phyloP scores from a whole-genome alignment of 208 protist genomes.

The Trypanosoma avium region DNA sequence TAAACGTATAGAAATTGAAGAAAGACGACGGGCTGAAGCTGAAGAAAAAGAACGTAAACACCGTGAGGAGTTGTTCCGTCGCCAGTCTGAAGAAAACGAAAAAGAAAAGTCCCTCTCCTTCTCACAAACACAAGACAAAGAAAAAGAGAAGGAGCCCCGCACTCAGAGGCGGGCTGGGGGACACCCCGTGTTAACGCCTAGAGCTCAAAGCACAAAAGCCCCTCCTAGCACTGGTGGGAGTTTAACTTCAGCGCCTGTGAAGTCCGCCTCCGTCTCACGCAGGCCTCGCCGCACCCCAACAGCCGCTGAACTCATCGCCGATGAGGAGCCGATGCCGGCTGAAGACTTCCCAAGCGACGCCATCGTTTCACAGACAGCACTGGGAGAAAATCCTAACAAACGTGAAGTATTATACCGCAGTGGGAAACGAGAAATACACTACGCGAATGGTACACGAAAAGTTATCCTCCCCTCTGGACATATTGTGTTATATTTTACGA shows the following conservation, averaged over 20 bases:
- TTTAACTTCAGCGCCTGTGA: slow-evolving; percentile 9
- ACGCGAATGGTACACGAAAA: slow-evolving; percentile 92
- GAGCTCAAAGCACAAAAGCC: slow-evolving; percentile 28
- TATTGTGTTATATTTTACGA: slow-evolving; percentile 87
- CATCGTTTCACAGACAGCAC: slow-evolving; percentile 66
- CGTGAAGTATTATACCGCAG: slow-evolving; percentile 85
- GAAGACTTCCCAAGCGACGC: slow-evolving; percentile 65
- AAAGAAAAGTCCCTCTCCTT: not conserved
- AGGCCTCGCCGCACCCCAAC: slow-evolving; percentile 50
- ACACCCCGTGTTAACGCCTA: slow-evolving; percentile 58
- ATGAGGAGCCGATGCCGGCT: slow-evolving; percentile 51
- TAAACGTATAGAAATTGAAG: slow-evolving; percentile 13
- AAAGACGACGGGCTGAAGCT: not conserved
- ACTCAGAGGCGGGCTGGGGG: slow-evolving; percentile 36
- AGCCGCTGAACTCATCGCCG: slow-evolving; percentile 60
- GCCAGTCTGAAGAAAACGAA: slow-evolving; percentile 2
- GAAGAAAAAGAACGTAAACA: slow-evolving; percentile 18
- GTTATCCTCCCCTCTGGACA: slow-evolving; percentile 81
- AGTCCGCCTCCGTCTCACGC: slow-evolving; percentile 25
- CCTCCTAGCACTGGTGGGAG: not conserved
- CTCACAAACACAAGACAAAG: not conserved
- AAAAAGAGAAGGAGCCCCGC: slow-evolving; percentile 17
- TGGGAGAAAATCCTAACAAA: slow-evolving; percentile 88
- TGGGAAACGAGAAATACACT: slow-evolving; percentile 90
- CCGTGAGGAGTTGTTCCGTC: not conserved